These are phyloP conservation scores for Zygosaccharomyces sapae DNA, from an alignment of 1,139 yeast species.

Conservation along the genomic window DNA sequence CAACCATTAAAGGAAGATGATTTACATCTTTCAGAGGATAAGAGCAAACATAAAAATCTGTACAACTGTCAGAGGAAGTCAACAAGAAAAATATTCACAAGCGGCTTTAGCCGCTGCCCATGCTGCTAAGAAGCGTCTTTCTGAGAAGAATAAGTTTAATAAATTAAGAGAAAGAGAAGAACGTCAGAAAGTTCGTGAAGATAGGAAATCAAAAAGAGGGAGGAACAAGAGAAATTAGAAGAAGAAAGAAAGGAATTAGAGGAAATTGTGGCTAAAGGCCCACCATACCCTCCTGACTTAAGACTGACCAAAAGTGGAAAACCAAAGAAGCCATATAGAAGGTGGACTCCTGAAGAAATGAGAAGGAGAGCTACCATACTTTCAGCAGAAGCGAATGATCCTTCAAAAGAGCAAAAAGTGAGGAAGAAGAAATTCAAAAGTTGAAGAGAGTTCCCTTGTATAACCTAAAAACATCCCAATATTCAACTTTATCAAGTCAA, in stretches of 20 bases:
- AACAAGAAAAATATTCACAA: conserved; percentile 22
- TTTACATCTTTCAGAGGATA: background rate
- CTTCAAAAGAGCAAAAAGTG: conserved; percentile 20
- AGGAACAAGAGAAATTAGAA: conserved; percentile 21
- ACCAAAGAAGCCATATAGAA: conserved; percentile 36
- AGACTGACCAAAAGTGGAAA: conserved; percentile 34
- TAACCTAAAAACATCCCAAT: conserved; percentile 28
- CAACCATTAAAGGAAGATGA: conserved; percentile 1
- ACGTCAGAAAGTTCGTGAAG: conserved; percentile 20
- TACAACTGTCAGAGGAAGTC: conserved; percentile 15
- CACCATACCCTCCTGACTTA: conserved; percentile 37
- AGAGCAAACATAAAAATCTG: conserved; percentile 9
- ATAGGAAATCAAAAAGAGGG: conserved; percentile 23
- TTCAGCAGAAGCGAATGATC: conserved; percentile 12
- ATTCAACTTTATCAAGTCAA: conserved; percentile 25
- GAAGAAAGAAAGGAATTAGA: conserved; percentile 30
- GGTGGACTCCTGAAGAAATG: conserved; percentile 35
- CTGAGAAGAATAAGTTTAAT: conserved; percentile 22
- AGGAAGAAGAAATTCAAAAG: conserved; percentile 24
- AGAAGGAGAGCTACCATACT: conserved; percentile 20
- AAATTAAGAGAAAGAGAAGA: conserved; percentile 20
- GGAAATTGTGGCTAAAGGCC: conserved; percentile 34
- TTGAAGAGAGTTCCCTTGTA: conserved; percentile 25
- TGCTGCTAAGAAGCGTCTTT: conserved; percentile 26
- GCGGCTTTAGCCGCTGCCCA: conserved; percentile 31